Conservation (phyloP, 2,329 filamentous ascomycete genomes). For the Venturia carpophila region DNA sequence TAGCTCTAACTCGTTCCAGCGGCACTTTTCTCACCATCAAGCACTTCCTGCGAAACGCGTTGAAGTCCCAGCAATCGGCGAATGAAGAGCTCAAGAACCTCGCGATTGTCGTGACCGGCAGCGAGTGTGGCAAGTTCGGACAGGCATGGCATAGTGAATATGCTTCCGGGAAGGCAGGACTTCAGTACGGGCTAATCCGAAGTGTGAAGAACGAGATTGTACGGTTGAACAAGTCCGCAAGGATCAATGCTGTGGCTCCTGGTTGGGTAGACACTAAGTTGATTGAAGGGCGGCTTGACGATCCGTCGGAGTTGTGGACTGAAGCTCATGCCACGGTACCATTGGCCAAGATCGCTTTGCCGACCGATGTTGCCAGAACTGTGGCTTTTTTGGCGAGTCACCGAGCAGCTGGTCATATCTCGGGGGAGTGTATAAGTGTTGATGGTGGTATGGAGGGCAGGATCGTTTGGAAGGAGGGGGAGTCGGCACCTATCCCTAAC, state of each 20-base stretch:
- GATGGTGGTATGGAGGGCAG: conserved; percentile 46
- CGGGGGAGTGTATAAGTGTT: conserved; percentile 46
- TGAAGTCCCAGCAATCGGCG: conserved; percentile 32
- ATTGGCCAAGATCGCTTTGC: conserved; percentile 41
- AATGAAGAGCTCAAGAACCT: conserved; percentile 41
- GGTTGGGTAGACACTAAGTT: conserved; percentile 42
- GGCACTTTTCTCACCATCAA: conserved; percentile 51
- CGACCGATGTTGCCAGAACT: conserved; percentile 42
- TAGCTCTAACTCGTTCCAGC: background rate
- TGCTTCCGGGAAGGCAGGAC: conserved; percentile 42
- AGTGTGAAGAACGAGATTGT: conserved; percentile 50
- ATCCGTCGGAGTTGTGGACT: conserved; percentile 42
- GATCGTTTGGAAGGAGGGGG: conserved; percentile 36
- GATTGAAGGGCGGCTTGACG: conserved; percentile 43
- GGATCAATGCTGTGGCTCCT: conserved; percentile 47
- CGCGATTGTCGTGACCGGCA: conserved; percentile 46
- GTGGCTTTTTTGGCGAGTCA: conserved; percentile 45
- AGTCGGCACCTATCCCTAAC: background rate
- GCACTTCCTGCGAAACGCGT: conserved; percentile 43
- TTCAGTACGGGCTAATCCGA: conserved; percentile 47
- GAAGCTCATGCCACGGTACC: conserved; percentile 45
- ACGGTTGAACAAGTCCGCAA: conserved; percentile 41
- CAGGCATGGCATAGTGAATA: conserved; percentile 46
- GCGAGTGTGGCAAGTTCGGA: conserved; percentile 45
- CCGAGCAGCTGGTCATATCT: conserved; percentile 46